These are phyloP conservation scores for Santalum album DNA, from an alignment of 164 flowering plant genomes.

Conservation along the genomic window DNA sequence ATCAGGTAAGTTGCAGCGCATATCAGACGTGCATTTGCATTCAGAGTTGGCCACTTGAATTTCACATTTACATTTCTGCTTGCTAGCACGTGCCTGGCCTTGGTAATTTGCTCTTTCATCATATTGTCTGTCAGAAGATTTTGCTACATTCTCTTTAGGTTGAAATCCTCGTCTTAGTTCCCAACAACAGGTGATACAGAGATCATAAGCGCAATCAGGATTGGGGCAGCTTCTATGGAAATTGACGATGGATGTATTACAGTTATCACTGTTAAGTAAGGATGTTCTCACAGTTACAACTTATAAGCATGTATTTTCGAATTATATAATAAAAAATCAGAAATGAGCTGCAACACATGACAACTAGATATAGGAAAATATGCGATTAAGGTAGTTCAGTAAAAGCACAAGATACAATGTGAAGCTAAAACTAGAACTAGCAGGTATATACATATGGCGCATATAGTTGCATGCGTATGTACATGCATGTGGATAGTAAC, in stretches of 20 bases:
- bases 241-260: slow-evolving; percentile 66
- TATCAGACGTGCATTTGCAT: slow-evolving; percentile 4
- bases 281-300: slow-evolving; percentile 7
- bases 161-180: slow-evolving; percentile 49
- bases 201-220: slow-evolving; percentile 62
- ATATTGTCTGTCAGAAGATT: slow-evolving; percentile 16
- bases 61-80: slow-evolving; percentile 18
- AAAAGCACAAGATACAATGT: not conserved
- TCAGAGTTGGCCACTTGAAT: slow-evolving; percentile 9
- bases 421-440: too few relatives aligned
- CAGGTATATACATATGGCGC: too few relatives aligned
- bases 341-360: not conserved
- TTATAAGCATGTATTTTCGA: not conserved
- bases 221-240: slow-evolving; percentile 70
- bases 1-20: slow-evolving; percentile 15
- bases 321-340: not conserved
- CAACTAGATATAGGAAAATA: too few relatives aligned
- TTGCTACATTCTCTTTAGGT: slow-evolving; percentile 31
- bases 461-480: too few relatives aligned
- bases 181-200: slow-evolving; percentile 64
- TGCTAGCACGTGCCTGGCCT: slow-evolving; percentile 2
- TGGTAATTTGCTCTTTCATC: slow-evolving; percentile 15
- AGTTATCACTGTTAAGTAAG: slow-evolving; percentile 50
- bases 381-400: not conserved
- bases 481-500: too few relatives aligned